Evolutionary conservation across 306 rosid species (phyloP).

Genomic region (Heteromeles arbutifolia): DNA sequence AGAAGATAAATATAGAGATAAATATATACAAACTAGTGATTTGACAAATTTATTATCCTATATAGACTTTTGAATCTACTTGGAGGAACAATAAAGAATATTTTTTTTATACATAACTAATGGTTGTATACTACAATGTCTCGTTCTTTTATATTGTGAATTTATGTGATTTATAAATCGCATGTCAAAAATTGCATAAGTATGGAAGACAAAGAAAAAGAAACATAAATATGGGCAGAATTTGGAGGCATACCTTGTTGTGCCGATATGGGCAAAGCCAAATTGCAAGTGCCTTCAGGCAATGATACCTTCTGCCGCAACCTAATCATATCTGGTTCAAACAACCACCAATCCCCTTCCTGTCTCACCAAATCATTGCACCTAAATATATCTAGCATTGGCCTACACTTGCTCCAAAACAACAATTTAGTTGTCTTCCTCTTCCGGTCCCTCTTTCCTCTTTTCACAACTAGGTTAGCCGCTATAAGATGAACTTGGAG

Average conservation of each 20-base stretch:
- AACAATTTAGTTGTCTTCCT: slow-evolving; percentile 35
- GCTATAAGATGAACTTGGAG: slow-evolving; percentile 68
- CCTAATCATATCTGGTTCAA: slow-evolving; percentile 34
- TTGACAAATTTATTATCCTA: too few species aligned
- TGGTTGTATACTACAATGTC: too few species aligned
- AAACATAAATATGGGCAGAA: not conserved
- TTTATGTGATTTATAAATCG: too few species aligned
- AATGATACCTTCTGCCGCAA: slow-evolving; percentile 61
- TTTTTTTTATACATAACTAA: too few species aligned
- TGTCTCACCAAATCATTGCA: slow-evolving; percentile 57
- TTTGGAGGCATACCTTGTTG: slow-evolving; percentile 57
- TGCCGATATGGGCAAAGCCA: slow-evolving; percentile 89
- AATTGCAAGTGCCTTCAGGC: slow-evolving; percentile 76
- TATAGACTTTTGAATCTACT: too few species aligned
- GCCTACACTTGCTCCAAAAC: too few species aligned
- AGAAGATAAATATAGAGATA: too few species aligned
- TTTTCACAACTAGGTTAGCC: slow-evolving; percentile 55
- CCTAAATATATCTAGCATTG: slow-evolving; percentile 78
- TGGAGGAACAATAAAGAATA: too few species aligned
- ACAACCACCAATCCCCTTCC: slow-evolving; percentile 86
- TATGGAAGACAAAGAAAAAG: not conserved
- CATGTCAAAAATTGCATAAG: too few species aligned
- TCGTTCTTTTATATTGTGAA: too few species aligned
- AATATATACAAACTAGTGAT: too few species aligned
- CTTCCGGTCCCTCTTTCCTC: slow-evolving; percentile 49